Base-by-base conservation (phyloP, 768 basidiomycete species). In the Serpula lacrymans region DNA sequence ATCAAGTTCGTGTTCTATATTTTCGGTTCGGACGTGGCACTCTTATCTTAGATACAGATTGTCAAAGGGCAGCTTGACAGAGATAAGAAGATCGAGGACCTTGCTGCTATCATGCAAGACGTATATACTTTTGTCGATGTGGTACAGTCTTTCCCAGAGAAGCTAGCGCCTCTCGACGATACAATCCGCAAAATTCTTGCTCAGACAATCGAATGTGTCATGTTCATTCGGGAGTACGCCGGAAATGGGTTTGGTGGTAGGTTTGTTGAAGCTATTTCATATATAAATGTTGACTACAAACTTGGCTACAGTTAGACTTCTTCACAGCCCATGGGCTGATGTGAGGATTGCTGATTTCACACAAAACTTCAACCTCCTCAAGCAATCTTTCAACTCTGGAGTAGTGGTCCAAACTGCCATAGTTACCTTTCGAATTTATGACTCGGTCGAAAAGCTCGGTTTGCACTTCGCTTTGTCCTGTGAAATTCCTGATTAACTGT, bases 161-260 rank as follows among this genome's bases (percentile, higher is more conserved):
- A 44, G 31, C 52, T 66, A 28, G 47, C 52, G 16, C 11, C 26
- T 3, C 55, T 66, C 2, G 57, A 67, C 32, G 44, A 48, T 22
- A 52, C 48, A 11, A 53, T 68, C 34, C 40, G 43, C 3, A 41
- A 42, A 1, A 47, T 67, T 14, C 34, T 60, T 2, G 48, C 53
- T 6, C 66, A 66, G 34, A 67, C 64, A 0, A 51, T 63, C 5
- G 66, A 68, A 48, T 67, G 65, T 22, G 56, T 46, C 12, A 51
- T 68, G 39, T 67, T 67, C 38, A 47, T 67, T 35, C 64, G 54
- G 6, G 66, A 67, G 39, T 67, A 59, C 30, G 55, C 51, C 36
- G 63, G 63, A 0, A 47, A 57, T 36, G 63, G 66, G 6, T 67
- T 67, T 30, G 51, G 51, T 47, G 43, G 66, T 68, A 45, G n/a